phyloP scores from a whole-genome alignment of 768 basidiomycete species.

The Panaeolus cyanescens region DNA sequence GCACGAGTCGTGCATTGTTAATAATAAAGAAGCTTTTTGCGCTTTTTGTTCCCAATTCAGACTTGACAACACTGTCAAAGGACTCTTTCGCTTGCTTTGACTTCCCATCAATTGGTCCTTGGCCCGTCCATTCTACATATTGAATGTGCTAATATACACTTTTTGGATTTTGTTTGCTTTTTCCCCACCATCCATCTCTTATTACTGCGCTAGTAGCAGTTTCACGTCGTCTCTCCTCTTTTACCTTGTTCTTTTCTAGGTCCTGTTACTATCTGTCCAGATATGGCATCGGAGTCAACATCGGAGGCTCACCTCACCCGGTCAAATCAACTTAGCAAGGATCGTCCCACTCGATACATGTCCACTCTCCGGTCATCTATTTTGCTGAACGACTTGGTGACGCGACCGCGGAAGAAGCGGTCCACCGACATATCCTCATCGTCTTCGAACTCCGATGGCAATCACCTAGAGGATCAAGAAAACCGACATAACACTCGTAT shows the following conservation, averaged over 20 bases:
- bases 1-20: not conserved
- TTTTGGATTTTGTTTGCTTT: not conserved
- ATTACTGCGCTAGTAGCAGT: not conserved
- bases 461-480: not conserved
- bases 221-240: not conserved
- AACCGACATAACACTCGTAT: not conserved
- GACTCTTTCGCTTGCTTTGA: not conserved
- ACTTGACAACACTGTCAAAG: conserved; percentile 3
- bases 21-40: not conserved
- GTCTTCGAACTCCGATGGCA: not conserved
- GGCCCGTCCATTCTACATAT: not conserved
- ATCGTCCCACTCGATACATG: not conserved
- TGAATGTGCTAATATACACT: not conserved
- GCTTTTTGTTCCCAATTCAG: not conserved
- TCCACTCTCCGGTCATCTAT: not conserved
- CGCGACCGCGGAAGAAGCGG: not conserved
- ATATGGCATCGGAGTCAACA: not conserved
- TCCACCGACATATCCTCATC: not conserved
- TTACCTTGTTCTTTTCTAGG: not conserved
- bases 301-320: conserved; percentile 1
- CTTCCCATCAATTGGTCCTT: not conserved
- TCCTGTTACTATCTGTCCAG: not conserved
- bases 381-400: not conserved
- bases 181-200: not conserved
- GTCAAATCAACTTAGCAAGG: not conserved